A percentile compares a stretch with the other conserved stretches of the same genome.
Conservation (phyloP, 2,329 filamentous ascomycete species). For the Emergomyces africanus region DNA sequence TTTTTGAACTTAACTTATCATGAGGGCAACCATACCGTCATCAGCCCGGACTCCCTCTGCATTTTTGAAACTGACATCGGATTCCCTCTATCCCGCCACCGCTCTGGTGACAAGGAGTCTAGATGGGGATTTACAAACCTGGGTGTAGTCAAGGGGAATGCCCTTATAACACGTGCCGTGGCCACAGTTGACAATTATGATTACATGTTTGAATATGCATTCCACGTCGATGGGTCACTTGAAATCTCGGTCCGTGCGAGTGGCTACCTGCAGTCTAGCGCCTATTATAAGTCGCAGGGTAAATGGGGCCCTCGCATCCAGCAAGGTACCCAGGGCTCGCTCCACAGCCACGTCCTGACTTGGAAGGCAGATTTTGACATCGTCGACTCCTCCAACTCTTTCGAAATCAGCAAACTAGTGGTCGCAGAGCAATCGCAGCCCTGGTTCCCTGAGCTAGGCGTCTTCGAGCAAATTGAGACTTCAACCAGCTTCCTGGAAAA, state of each 20-base stretch:
- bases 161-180: constrained; percentile 27
- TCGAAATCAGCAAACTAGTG: constrained; percentile 30
- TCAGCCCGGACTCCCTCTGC: constrained; percentile 40
- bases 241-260: constrained; percentile 33
- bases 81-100: constrained; percentile 40
- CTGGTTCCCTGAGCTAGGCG: constrained; percentile 12
- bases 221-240: constrained; percentile 37
- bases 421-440: constrained; percentile 16
- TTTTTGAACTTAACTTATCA: constrained; percentile 19
- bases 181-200: constrained; percentile 34
- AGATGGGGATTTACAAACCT: constrained; percentile 3
- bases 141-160: constrained; percentile 32
- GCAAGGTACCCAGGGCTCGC: constrained; percentile 35
- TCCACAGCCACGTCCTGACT: constrained; percentile 45
- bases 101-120: constrained; percentile 27
- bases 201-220: constrained; percentile 33
- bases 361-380: constrained; percentile 45
- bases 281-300: constrained; percentile 30
- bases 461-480: constrained; percentile 30
- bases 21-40: constrained; percentile 8
- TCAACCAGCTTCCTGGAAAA: constrained; percentile 33
- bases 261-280: constrained; percentile 42
- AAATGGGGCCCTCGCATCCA: constrained; percentile 41
- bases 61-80: constrained; percentile 42
- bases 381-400: constrained; percentile 24